Percentiles rank a stretch among this genome's conserved stretches.
Conservation (phyloP, 1,139 yeast species). For the Eremothecium gossypii region DNA sequence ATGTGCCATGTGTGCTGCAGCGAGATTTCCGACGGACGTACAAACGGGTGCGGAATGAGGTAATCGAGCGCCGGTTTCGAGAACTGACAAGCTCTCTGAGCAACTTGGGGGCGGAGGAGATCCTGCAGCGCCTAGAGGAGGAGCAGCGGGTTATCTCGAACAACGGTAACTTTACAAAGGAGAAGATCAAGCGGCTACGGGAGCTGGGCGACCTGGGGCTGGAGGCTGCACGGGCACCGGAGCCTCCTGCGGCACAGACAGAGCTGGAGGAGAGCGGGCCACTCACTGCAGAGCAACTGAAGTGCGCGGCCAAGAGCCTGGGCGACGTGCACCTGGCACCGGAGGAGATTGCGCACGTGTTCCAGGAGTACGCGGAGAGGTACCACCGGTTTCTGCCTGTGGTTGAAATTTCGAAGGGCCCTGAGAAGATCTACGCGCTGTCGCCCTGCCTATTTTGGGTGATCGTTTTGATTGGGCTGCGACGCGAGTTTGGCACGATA, state of each 20-base stretch:
- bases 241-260: not conserved
- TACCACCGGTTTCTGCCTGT: constrained; percentile 86
- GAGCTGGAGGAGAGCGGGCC: not conserved
- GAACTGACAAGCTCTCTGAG: constrained; percentile 55
- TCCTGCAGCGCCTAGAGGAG: constrained; percentile 28
- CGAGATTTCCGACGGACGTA: constrained; percentile 81
- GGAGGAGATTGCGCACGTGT: constrained; percentile 55
- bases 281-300: constrained; percentile 31
- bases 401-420: constrained; percentile 72
- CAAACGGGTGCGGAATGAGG: constrained; percentile 76
- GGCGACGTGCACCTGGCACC: constrained; percentile 57
- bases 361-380: constrained; percentile 55
- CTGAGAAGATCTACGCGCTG: constrained; percentile 63
- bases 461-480: constrained; percentile 70
- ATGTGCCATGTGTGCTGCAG: constrained; percentile 60
- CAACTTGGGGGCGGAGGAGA: constrained; percentile 41
- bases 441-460: constrained; percentile 95
- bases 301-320: constrained; percentile 56
- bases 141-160: constrained; percentile 23
- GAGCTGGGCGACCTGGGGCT: constrained; percentile 1
- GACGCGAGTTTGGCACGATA: constrained; percentile 37
- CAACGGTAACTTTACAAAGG: constrained; percentile 26
- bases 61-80: constrained; percentile 70
- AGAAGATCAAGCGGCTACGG: constrained; percentile 17
- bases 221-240: not conserved